Evolutionary conservation across 495 filamentous ascomycete species (phyloP).

Genomic region (Neurospora sp.): DNA sequence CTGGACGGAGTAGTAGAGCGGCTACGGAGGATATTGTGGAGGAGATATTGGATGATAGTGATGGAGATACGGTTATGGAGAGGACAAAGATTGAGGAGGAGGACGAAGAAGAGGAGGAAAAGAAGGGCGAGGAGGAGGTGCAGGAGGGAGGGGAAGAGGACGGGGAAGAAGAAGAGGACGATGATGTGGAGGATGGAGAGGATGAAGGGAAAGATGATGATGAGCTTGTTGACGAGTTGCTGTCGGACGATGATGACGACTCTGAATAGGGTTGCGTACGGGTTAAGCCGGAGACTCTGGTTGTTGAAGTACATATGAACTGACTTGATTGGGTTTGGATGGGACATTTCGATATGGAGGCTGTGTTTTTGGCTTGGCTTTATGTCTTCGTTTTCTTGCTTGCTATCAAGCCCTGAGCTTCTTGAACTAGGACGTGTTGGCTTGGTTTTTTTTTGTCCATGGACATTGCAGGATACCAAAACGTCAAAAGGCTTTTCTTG

Average conservation of each 20-base stretch:
- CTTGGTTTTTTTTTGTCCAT: neutral
- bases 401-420: neutral
- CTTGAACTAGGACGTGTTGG: neutral
- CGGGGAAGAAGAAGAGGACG: neutral
- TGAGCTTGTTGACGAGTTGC: slow-evolving; percentile 30
- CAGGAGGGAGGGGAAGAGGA: neutral
- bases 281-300: neutral
- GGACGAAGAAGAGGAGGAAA: neutral
- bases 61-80: slow-evolving; percentile 6
- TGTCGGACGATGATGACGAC: slow-evolving; percentile 29
- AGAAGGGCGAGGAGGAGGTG: no score
- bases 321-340: neutral
- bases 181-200: slow-evolving; percentile 6
- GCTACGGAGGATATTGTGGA: slow-evolving; percentile 7
- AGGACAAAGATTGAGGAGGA: slow-evolving; percentile 7
- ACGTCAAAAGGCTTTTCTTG: neutral
- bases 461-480: neutral
- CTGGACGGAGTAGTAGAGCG: neutral
- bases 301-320: neutral
- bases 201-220: slow-evolving; percentile 14
- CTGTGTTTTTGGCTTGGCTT: neutral
- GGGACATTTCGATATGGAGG: neutral
- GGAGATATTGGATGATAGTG: slow-evolving; percentile 9
- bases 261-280: neutral
- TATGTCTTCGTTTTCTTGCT: neutral